A percentile compares a stretch with the other conserved stretches of the same genome.
phyloP scores from a whole-genome alignment of 192 early-diverging fungal genomes.

The Mycoemilia scoparia region DNA sequence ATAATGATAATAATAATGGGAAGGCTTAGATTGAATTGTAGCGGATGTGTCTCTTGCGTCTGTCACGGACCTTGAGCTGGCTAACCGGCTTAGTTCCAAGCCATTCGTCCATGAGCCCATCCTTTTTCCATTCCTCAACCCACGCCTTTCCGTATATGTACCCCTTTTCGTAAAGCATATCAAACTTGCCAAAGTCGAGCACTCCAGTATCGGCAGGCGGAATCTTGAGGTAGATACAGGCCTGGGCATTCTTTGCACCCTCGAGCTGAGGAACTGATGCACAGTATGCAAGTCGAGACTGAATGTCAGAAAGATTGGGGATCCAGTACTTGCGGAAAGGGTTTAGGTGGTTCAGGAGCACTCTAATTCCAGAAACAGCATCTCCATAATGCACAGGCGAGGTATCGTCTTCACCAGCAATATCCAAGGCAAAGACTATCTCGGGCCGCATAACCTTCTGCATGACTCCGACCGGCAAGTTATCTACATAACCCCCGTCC shows the following conservation, averaged over 20 bases:
- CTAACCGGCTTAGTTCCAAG: not conserved
- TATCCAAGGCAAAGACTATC: constrained; percentile 87
- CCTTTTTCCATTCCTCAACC: constrained; percentile 62
- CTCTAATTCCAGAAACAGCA: constrained; percentile 82
- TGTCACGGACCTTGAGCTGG: too few species aligned
- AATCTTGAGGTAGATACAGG: constrained; percentile 71
- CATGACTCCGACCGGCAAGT: constrained; percentile 77
- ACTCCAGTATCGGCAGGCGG: constrained; percentile 75
- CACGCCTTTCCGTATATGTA: constrained; percentile 68
- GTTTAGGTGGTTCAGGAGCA: constrained; percentile 61
- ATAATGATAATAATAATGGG: too few species aligned
- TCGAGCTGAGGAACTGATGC: constrained; percentile 76
- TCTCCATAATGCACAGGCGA: constrained; percentile 83
- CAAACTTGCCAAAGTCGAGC: constrained; percentile 79
- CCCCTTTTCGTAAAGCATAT: constrained; percentile 71
- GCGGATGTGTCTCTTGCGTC: too few species aligned
- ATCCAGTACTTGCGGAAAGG: constrained; percentile 57
- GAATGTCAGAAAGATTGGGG: constrained; percentile 85
- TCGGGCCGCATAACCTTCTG: constrained; percentile 62
- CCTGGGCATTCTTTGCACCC: constrained; percentile 63
- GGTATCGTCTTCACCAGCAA: constrained; percentile 82
- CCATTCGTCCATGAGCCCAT: constrained; percentile 42
- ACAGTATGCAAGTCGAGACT: constrained; percentile 83
- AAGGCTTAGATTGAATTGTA: too few species aligned
- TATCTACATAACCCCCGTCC: constrained; percentile 97